Percentiles rank a stretch among this genome's conserved stretches.
Evolutionary conservation across 2,329 filamentous ascomycete genomes (phyloP).

Genomic region (Hymenoscyphus occultus): DNA sequence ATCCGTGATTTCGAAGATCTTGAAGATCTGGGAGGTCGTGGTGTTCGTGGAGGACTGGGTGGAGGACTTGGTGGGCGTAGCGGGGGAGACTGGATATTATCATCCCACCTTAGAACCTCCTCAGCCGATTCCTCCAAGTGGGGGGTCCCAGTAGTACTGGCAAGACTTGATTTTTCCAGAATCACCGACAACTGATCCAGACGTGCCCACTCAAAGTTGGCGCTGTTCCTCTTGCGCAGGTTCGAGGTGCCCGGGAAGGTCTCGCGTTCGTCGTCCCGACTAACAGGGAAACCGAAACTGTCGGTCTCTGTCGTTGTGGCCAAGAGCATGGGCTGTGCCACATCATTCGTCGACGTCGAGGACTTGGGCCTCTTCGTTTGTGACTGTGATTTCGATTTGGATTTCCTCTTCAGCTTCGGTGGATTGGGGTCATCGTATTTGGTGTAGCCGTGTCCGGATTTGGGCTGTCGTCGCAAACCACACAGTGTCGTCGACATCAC

Average conservation of each 20-base stretch:
- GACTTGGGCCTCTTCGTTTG: not conserved
- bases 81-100: conserved; percentile 8
- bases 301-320: not conserved
- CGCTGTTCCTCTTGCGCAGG: conserved; percentile 7
- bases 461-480: conserved; percentile 6
- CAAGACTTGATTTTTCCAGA: conserved; percentile 19
- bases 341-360: conserved; percentile 1
- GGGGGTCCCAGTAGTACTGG: conserved; percentile 5
- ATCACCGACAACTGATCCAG: conserved; percentile 31
- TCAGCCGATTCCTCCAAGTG: conserved; percentile 6
- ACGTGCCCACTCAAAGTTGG: conserved; percentile 26
- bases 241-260: not conserved
- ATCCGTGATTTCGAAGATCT: too few relatives aligned
- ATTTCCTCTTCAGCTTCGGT: not conserved
- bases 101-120: conserved; percentile 7
- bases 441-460: too few relatives aligned
- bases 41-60: too few relatives aligned
- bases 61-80: not conserved
- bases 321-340: not conserved
- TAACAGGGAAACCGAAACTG: not conserved
- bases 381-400: not conserved
- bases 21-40: too few relatives aligned
- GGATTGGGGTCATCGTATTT: conserved; percentile 2
- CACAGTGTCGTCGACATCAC: conserved; percentile 9
- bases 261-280: not conserved